Base-by-base conservation (phyloP, 164 flowering plant genomes). In the Vitis labrusca region DNA sequence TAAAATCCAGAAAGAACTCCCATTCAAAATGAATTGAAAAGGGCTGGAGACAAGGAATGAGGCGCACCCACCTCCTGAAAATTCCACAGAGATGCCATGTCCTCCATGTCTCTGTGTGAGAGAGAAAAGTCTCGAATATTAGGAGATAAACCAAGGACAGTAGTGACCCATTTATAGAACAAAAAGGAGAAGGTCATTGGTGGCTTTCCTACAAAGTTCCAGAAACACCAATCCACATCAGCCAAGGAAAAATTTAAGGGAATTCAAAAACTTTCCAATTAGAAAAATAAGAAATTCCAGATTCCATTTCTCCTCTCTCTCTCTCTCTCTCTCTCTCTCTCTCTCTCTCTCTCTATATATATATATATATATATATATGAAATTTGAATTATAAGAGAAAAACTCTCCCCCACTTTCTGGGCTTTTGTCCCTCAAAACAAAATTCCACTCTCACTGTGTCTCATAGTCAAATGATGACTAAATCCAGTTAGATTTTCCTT, bases 21-120 rank as follows among this genome's bases (percentile, higher is more conserved):
- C 30, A 47, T 27, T 47, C 9, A 13, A 63, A 52, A 29, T 50
- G 68, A 66, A 64, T 2, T 10, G 14, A n/a, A 37, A 50, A 60
- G 44, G n/a, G 10, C 8, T 52, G 29, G 55, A 12, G 70, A 64
- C 4, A 9, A 55, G 52, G 13, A 49, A 12, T 53, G 37, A 23
- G 2, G 27, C 27, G 27, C 27, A 73, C 81, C 66, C 57, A 85
- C 88, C 88, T 81, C 83, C 64, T 75, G 78, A 61, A 74, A 78
- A 71, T 49, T 72, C 88, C 86, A 85, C 19, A 82, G 19, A 63
- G 77, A 78, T 73, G 74, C 80, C 52, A 85, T 59, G 1, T 85
- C 85, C 29, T 76, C 84, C 83, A 85, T 82, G 16, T 9, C 9
- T 59, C 1, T 49, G 52, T 27, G 48, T 9, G 14, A 10, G 17